Evolutionary conservation across 1,284 basidiomycete genomes (phyloP).

Genomic region (Tremellales sp.): DNA sequence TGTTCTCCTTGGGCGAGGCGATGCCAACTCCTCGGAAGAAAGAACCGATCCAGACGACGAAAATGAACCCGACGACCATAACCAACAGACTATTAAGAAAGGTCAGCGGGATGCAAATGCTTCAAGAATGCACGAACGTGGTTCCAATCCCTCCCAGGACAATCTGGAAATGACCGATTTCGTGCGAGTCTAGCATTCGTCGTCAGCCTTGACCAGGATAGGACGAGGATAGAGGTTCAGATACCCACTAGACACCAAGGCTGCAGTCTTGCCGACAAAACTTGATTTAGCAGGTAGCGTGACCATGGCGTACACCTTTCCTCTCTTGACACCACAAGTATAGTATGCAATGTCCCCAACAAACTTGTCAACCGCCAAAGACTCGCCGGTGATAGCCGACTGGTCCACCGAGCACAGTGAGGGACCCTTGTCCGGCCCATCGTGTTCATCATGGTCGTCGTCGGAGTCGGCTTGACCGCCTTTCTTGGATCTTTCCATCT

Average conservation of each 20-base stretch:
- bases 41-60: constrained; percentile 53
- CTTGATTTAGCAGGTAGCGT: constrained; percentile 52
- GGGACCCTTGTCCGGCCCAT: constrained; percentile 51
- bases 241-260: constrained; percentile 28
- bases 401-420: constrained; percentile 55
- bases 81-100: constrained; percentile 47
- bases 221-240: background rate
- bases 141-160: constrained; percentile 56
- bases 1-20: constrained; percentile 53
- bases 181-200: constrained; percentile 30
- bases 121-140: constrained; percentile 21
- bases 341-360: constrained; percentile 54
- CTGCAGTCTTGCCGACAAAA: constrained; percentile 51
- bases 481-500: constrained; percentile 14
- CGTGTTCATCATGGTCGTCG: constrained; percentile 35
- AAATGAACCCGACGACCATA: constrained; percentile 54
- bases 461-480: constrained; percentile 18
- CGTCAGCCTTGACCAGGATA: background rate
- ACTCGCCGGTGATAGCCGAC: constrained; percentile 57
- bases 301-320: constrained; percentile 53
- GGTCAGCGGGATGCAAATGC: background rate
- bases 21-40: constrained; percentile 54
- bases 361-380: constrained; percentile 57
- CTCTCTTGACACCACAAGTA: constrained; percentile 53
- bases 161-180: constrained; percentile 55